Percentiles rank a stretch among this genome's conserved stretches.
Conservation (phyloP, 2,329 filamentous ascomycete species). For the Fusarium verticillioides region DNA sequence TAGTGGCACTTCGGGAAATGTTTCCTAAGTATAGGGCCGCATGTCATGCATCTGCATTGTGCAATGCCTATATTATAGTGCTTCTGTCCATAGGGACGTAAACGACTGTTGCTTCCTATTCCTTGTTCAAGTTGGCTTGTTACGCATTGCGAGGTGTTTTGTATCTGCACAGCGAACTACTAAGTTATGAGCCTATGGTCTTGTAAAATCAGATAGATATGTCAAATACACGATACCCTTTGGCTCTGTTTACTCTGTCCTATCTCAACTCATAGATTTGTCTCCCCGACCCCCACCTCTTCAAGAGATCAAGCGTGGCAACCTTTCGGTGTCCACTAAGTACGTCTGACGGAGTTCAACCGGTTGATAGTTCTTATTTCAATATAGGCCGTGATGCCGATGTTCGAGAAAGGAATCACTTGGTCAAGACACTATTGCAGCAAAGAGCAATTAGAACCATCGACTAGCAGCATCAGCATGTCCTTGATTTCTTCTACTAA, state of each 20-base stretch:
- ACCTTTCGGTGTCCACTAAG: not conserved
- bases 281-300: not conserved
- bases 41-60: not conserved
- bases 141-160: slow-evolving; percentile 36
- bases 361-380: not conserved
- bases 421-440: not conserved
- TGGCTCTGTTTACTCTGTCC: not conserved
- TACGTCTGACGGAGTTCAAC: not conserved
- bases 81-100: not conserved
- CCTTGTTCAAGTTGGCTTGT: not conserved
- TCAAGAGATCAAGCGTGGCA: not conserved
- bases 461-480: not conserved
- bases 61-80: not conserved
- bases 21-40: not conserved
- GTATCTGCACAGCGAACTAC: not conserved
- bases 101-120: not conserved
- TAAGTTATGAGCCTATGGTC: not conserved
- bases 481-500: not conserved
- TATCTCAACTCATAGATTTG: not conserved
- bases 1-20: slow-evolving; percentile 7
- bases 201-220: slow-evolving; percentile 11
- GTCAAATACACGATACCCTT: slow-evolving; percentile 8
- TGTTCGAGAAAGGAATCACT: not conserved
- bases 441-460: not conserved
- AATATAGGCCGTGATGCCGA: not conserved